Base-by-base conservation (phyloP, 345 rosid species). In the Euphorbia pulcherrima region DNA sequence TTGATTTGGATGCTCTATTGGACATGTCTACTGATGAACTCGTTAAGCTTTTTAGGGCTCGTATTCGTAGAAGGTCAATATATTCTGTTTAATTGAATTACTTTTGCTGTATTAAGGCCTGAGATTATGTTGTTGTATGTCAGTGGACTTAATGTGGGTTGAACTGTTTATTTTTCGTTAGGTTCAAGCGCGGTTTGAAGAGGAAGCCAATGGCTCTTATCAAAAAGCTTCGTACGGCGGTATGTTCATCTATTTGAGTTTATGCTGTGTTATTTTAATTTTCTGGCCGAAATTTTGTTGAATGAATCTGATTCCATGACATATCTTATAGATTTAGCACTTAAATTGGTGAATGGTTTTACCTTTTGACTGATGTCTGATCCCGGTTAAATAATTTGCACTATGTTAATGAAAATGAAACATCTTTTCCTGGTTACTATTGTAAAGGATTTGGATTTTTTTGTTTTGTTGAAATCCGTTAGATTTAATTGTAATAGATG, bases 11-110 rank as follows among this genome's bases (percentile, higher is more conserved):
- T 26, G 88, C 83, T 60, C 88, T 92, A 62, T 86, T 92, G 20
- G 98, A 92, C 70, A 92, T 92, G 97, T 84, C 93, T 56, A 88
- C 96, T 5, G 98, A 93, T 64, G 96, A 93, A 50, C 97, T 93
- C 61, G 98, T 90, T 41, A 86, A 90, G 87, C 94, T 93, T 79
- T 90, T 93, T 82, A 64, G 65, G n/a, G 80, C 98, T 29, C 90
- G 98, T 57, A 88, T 91, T 76, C 97, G 98, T 78, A 87, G 98
- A 87, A 92, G 98, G 98, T 87, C n/a, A n/a, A 20, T 6, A n/a
- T 9, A 1, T 8, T 2, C 12, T 16, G 24, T 18, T 41, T 14
- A 20, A 41, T 26, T 48, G 39, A 10, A n/a, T 67, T 67, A 17
- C 37, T 20, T 12, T 8, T 54, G n/a, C 54, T 41, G 8, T 20